Conservation (phyloP, 2,329 filamentous ascomycete species). For the Aspergillus quadrilineatus region DNA sequence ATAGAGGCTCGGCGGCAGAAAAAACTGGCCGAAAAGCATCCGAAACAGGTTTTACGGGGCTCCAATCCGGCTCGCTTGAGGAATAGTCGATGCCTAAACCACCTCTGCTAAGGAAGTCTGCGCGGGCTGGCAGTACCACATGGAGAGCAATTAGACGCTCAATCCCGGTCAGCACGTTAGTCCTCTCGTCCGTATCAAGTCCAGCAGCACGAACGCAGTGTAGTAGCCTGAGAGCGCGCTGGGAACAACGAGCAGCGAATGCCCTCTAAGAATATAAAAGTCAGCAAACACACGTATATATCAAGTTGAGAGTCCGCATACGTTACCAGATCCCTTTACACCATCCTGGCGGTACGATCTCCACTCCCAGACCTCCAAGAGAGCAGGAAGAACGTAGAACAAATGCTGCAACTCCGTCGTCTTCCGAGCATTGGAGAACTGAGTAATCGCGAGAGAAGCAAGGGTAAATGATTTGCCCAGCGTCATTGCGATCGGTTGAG, state of each 20-base stretch:
- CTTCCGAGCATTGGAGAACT: slow-evolving; percentile 30
- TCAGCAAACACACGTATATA: slow-evolving; percentile 8
- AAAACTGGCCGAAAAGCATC: slow-evolving; percentile 39
- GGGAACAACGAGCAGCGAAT: slow-evolving; percentile 36
- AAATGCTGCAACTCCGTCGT: slow-evolving; percentile 36
- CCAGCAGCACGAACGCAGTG: slow-evolving; percentile 27
- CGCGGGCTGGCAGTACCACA: slow-evolving; percentile 42
- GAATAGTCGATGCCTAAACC: slow-evolving; percentile 37
- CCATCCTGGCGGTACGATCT: slow-evolving; percentile 36
- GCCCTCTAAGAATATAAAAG: slow-evolving; percentile 19
- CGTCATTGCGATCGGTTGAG: slow-evolving; percentile 34
- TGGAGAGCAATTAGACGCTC: slow-evolving; percentile 42
- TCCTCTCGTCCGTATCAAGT: slow-evolving; percentile 33
- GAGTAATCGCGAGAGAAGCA: slow-evolving; percentile 31
- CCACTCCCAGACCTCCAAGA: slow-evolving; percentile 40
- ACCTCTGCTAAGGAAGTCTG: slow-evolving; percentile 37
- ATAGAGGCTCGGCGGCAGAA: slow-evolving; percentile 22
- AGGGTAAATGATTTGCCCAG: slow-evolving; percentile 38
- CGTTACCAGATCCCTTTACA: slow-evolving; percentile 37
- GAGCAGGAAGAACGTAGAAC: slow-evolving; percentile 34
- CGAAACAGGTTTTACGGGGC: slow-evolving; percentile 36
- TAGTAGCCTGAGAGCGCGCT: slow-evolving; percentile 36
- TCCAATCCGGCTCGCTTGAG: slow-evolving; percentile 35
- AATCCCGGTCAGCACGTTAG: slow-evolving; percentile 33
- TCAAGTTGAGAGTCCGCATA: slow-evolving; percentile 15